These are phyloP conservation scores for Aspergillus terreus DNA, from an alignment of 2,329 filamentous ascomycete species.

Conservation along the genomic window DNA sequence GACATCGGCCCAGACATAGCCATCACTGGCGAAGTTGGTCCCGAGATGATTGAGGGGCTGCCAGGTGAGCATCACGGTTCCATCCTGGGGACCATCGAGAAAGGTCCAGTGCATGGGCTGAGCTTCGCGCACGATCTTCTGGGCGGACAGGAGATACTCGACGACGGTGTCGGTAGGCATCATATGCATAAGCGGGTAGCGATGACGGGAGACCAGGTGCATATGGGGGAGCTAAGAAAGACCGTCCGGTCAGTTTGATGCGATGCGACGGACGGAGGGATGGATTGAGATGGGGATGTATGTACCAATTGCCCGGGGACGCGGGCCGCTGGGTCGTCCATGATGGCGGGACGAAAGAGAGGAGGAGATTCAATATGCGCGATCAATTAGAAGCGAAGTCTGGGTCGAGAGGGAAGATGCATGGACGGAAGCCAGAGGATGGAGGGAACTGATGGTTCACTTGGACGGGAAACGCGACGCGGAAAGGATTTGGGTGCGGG, in stretches of 20 bases:
- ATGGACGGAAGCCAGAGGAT: not conserved
- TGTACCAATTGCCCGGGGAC: constrained; percentile 45
- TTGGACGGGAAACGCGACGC: constrained; percentile 28
- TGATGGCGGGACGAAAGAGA: constrained; percentile 24
- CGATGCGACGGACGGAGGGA: not conserved
- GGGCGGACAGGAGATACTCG: constrained; percentile 77
- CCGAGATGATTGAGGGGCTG: constrained; percentile 71
- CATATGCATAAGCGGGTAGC: constrained; percentile 70
- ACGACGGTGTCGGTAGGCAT: constrained; percentile 74
- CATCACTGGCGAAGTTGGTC: constrained; percentile 80
- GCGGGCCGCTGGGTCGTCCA: constrained; percentile 46
- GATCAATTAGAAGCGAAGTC: not conserved
- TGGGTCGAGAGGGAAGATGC: not conserved
- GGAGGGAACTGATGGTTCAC: not conserved
- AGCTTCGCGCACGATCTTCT: constrained; percentile 77
- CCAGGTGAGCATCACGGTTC: constrained; percentile 82
- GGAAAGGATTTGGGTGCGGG: constrained; percentile 29
- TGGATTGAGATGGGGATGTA: constrained; percentile 1
- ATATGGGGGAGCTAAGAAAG: constrained; percentile 69
- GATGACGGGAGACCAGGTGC: constrained; percentile 79
- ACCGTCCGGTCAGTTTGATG: constrained; percentile 11
- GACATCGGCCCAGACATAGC: constrained; percentile 82
- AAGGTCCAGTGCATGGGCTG: constrained; percentile 93
- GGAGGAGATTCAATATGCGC: constrained; percentile 10
- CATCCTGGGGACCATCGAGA: constrained; percentile 76